Evolutionary conservation across 1,139 yeast genomes (phyloP).

Genomic region (Protomyces arabidopsidicola): DNA sequence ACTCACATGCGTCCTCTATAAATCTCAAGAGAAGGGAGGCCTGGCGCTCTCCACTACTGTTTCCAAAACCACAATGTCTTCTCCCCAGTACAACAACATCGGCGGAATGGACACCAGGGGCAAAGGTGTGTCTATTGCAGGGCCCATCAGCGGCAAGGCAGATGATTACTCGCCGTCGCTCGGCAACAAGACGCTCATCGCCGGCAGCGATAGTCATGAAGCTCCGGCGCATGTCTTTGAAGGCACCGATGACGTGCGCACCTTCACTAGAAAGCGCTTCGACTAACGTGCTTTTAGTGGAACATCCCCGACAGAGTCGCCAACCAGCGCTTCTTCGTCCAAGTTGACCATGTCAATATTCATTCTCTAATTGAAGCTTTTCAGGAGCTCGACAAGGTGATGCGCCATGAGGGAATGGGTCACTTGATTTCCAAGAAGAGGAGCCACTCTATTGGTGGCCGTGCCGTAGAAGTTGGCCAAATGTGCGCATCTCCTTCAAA

Average conservation of each 20-base stretch:
- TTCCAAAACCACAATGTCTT: too few species aligned
- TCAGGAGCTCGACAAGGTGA: constrained; percentile 15
- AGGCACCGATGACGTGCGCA: constrained; percentile 17
- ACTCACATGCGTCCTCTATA: too few species aligned
- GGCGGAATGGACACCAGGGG: too few species aligned
- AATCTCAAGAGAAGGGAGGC: too few species aligned
- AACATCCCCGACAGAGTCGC: constrained; percentile 17
- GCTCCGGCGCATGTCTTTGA: constrained; percentile 5
- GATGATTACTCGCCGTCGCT: constrained; percentile 3
- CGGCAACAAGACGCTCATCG: constrained; percentile 11
- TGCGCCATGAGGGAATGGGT: constrained; percentile 14
- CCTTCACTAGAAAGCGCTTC: background rate
- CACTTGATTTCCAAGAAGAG: constrained; percentile 5
- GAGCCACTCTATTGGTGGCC: constrained; percentile 3
- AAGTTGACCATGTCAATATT: constrained; percentile 3
- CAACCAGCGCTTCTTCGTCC: constrained; percentile 15
- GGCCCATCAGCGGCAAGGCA: background rate
- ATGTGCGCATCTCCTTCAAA: background rate
- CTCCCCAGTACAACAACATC: too few species aligned
- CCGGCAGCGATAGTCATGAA: background rate
- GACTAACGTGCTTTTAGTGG: background rate
- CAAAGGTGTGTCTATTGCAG: background rate
- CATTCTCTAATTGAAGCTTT: constrained; percentile 16
- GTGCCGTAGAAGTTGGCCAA: constrained; percentile 9
- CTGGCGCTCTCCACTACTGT: too few species aligned